A percentile compares a stretch with the other conserved stretches of the same genome.
These are phyloP conservation scores for Chlorella sp. DNA, from an alignment of 139 green algal genomes.

Conservation along the genomic window DNA sequence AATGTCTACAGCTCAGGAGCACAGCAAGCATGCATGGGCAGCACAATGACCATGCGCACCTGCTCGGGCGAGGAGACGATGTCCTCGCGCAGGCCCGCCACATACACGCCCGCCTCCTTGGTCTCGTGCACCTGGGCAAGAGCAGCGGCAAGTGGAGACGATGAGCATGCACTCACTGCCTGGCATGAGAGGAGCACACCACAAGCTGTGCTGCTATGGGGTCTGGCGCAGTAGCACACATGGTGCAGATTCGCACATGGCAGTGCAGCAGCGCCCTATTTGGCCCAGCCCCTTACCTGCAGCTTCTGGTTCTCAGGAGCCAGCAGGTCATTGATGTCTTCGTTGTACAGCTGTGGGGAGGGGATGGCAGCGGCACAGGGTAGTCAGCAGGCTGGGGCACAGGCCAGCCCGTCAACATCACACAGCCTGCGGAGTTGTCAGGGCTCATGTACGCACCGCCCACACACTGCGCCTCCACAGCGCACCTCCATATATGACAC, in stretches of 20 bases:
- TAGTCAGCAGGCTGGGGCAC: no score
- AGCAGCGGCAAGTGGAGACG: no score
- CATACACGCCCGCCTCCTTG: constrained; percentile 88
- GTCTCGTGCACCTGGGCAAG: constrained; percentile 75
- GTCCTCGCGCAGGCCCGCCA: constrained; percentile 93
- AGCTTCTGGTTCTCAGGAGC: constrained; percentile 81
- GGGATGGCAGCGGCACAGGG: background rate
- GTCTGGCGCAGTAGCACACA: background rate
- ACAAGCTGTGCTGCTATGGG: background rate
- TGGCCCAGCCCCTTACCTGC: constrained; percentile 9
- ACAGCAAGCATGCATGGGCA: no score
- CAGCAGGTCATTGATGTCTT: constrained; percentile 97
- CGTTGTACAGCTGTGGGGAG: constrained; percentile 93
- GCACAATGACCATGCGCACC: constrained; percentile 50
- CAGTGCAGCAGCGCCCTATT: background rate
- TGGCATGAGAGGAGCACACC: no score
- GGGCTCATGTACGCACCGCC: no score
- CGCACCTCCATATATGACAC: constrained; percentile 99
- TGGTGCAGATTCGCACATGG: background rate
- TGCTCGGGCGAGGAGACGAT: constrained; percentile 87
- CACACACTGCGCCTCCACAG: no score
- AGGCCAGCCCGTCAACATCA: no score
- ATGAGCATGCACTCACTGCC: no score
- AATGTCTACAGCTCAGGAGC: no score
- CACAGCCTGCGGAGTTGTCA: no score